Evolutionary conservation across 129 eudicot species (phyloP).

Genomic region (Heracleum sosnowskyi): DNA sequence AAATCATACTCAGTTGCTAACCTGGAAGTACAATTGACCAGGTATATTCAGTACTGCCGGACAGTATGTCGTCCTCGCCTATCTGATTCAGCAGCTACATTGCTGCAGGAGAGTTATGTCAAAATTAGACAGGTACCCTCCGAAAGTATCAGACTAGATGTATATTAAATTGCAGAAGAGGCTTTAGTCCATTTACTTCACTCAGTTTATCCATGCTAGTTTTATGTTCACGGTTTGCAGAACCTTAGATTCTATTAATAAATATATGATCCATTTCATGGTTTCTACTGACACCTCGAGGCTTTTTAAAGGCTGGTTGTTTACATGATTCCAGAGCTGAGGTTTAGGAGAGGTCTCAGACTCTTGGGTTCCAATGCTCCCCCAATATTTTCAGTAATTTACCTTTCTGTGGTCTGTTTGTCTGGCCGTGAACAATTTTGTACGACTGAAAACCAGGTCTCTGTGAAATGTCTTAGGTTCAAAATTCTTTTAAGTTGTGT

Average conservation of each 20-base stretch:
- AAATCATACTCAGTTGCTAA: constrained; percentile 9
- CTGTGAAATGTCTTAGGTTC: too few species aligned
- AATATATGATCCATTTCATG: neutral
- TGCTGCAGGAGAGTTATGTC: constrained; percentile 77
- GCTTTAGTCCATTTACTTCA: neutral
- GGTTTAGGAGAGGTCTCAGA: neutral
- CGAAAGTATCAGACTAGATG: neutral
- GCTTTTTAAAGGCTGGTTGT: neutral
- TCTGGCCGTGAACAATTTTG: neutral
- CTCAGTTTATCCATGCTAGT: neutral
- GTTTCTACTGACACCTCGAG: neutral
- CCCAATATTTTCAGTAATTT: neutral
- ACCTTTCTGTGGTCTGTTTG: neutral
- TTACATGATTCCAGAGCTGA: neutral
- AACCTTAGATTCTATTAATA: neutral
- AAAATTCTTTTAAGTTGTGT: too few species aligned
- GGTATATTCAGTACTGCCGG: constrained; percentile 81
- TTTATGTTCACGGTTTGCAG: neutral
- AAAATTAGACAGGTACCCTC: constrained; percentile 81
- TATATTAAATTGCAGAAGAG: neutral
- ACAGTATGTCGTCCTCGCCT: constrained; percentile 71
- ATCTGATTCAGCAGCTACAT: constrained; percentile 64
- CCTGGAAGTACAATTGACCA: constrained; percentile 22
- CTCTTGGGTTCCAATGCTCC: neutral
- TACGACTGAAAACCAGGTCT: neutral